Conservation (phyloP, 2,329 filamentous ascomycete species). For the Septoria petroselini region DNA sequence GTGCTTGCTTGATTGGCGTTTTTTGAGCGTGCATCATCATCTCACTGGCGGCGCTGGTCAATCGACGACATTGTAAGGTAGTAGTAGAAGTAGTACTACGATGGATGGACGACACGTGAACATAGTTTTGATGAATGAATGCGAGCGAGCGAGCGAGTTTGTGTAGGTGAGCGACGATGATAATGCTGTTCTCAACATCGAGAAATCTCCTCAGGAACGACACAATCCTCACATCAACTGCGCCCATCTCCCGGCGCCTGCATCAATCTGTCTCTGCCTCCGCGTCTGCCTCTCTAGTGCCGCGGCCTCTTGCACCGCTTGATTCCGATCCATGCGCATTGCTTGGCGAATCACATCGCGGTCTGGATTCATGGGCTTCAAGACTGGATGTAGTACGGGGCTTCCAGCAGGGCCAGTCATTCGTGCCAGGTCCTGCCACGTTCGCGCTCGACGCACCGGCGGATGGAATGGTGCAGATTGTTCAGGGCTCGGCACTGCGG, state of each 20-base stretch:
- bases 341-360: slow-evolving; percentile 17
- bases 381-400: no score
- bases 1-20: background rate
- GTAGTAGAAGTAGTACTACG: background rate
- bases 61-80: background rate
- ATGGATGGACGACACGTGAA: slow-evolving; percentile 7
- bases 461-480: background rate
- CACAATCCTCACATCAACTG: no score
- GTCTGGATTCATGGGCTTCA: slow-evolving; percentile 3
- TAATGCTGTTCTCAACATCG: no score
- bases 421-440: slow-evolving; percentile 3
- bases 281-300: slow-evolving; percentile 24
- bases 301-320: slow-evolving; percentile 27
- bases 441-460: background rate
- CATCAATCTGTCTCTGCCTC: slow-evolving; percentile 10
- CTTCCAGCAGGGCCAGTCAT: slow-evolving; percentile 2
- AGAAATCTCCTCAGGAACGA: no score
- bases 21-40: slow-evolving; percentile 8
- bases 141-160: no score
- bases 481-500: background rate
- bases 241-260: background rate
- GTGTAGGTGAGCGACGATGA: no score
- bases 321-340: slow-evolving; percentile 22
- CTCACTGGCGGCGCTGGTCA: background rate
- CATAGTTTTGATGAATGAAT: no score